Base-by-base conservation (phyloP, 805 yeast genomes). In the Nakazawaea peltata region DNA sequence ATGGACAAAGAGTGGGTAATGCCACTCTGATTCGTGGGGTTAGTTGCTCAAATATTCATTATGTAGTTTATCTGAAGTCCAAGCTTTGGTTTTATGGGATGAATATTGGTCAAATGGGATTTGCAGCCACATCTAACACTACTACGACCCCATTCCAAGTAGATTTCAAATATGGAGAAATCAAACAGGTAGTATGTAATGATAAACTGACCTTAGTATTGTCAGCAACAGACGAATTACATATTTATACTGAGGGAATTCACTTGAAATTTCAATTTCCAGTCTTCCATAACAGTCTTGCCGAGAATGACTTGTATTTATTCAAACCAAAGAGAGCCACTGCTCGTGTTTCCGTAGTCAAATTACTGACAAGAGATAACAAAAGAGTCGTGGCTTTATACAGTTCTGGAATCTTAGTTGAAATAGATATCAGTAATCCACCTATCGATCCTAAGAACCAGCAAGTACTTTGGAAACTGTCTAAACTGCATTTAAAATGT, bases 41-140 rank as follows among this genome's bases (percentile, higher is more conserved):
- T 7, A 21, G 23, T 21, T 77, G 81, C 14, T 82, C 94, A 3
- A 74, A 69, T 31, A 65, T 79, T 10, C 94, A 84, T 50, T 74
- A 90, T 4, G 65, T 77, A 14, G 82, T 72, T 0, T 79, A 65
- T 41, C 59, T 77, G 0, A 60, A 58, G 5, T 51, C 59, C 28
- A 71, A 69, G 8, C 43, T 81, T 1, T 71, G 59, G 41, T 54
- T 74, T 26, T 85, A 95, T 94, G 95, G 95, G 2, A 56, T 79
- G 25, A 82, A 85, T 49, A 58, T 74, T 24, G 95, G 95, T 0
- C 95, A 85, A 52, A 74, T 85, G 77, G 90, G 90, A 3, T 60
- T 71, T 33, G 46, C 61, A 5, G 39, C 57, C 13, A 39, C 26
- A 8, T 34, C 57, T 2, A 52, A 58, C n/a, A n/a, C n/a, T n/a